phyloP scores from a whole-genome alignment of 2,329 filamentous ascomycete species.

The Beauveria sp. region DNA sequence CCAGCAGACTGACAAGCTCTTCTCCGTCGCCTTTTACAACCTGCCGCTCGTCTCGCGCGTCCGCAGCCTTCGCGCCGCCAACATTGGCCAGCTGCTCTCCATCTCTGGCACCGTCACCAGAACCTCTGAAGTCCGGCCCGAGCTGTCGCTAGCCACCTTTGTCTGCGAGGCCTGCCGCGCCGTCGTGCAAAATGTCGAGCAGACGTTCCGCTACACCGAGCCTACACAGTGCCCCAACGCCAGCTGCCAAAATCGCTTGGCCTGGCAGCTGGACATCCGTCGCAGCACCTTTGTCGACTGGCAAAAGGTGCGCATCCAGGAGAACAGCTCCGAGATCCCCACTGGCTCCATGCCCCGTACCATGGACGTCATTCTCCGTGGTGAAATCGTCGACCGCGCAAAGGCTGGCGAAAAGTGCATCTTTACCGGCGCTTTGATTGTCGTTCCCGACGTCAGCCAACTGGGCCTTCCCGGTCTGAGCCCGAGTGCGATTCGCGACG shows the following conservation, averaged over 20 bases:
- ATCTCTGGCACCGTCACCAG: constrained; percentile 95
- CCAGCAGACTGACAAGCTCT: constrained; percentile 95
- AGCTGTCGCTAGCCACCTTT: constrained; percentile 87
- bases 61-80: constrained; percentile 75
- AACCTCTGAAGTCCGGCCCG: constrained; percentile 93
- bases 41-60: constrained; percentile 80
- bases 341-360: constrained; percentile 98
- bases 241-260: constrained; percentile 78
- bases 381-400: constrained; percentile 94
- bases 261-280: constrained; percentile 95
- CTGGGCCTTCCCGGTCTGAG: constrained; percentile 80
- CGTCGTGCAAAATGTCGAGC: constrained; percentile 84
- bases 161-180: constrained; percentile 81
- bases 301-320: constrained; percentile 97
- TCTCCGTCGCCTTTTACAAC: constrained; percentile 89
- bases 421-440: constrained; percentile 92
- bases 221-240: constrained; percentile 89
- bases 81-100: constrained; percentile 88
- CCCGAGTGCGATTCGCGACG: constrained; percentile 78
- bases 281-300: constrained; percentile 98
- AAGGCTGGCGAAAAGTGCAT: constrained; percentile 98
- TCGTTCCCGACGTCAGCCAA: constrained; percentile 94
- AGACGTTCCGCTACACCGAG: constrained; percentile 96
- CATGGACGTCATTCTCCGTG: constrained; percentile 92
- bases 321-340: constrained; percentile 96